A percentile compares a stretch with the other conserved stretches of the same genome.
Evolutionary conservation across 2,329 filamentous ascomycete genomes (phyloP).

Genomic region (Botrytis paeoniae): DNA sequence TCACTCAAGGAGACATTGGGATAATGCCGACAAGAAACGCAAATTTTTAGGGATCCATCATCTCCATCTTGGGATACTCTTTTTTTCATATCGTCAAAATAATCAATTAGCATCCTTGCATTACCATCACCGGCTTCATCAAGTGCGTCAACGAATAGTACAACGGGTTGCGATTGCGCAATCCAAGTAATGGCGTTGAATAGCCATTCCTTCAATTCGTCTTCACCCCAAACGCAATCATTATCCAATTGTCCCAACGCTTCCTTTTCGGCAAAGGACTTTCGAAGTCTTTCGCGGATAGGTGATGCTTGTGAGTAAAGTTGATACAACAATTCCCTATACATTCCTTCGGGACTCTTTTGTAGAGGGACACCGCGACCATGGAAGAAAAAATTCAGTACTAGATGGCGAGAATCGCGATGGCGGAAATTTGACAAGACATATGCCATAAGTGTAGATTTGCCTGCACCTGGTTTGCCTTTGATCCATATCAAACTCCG

Average conservation of each 20-base stretch:
- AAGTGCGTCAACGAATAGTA: conserved; percentile 23
- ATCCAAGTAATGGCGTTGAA: conserved; percentile 2
- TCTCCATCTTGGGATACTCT: background rate
- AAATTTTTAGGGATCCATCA: conserved; percentile 17
- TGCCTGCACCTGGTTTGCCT: conserved; percentile 43
- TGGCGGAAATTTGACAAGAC: conserved; percentile 31
- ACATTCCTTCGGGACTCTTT: conserved; percentile 38
- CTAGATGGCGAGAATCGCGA: background rate
- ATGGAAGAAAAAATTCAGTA: conserved; percentile 40
- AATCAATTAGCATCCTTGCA: conserved; percentile 12
- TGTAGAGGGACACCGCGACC: conserved; percentile 38
- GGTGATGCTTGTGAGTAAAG: conserved; percentile 17
- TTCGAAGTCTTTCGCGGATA: background rate
- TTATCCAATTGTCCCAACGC: background rate
- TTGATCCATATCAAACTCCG: conserved; percentile 41
- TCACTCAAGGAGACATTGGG: conserved; percentile 21
- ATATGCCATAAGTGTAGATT: conserved; percentile 42
- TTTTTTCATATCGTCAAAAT: conserved; percentile 15
- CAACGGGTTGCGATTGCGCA: background rate
- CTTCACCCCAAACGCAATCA: conserved; percentile 18
- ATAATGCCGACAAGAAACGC: conserved; percentile 31
- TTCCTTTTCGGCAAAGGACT: background rate
- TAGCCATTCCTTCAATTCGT: conserved; percentile 17
- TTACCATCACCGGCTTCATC: conserved; percentile 21
- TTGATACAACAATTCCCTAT: conserved; percentile 39